Percentiles rank a stretch among this genome's conserved stretches.
These are phyloP conservation scores for Madurella fahalii DNA, from an alignment of 2,329 filamentous ascomycete genomes.

Conservation along the genomic window DNA sequence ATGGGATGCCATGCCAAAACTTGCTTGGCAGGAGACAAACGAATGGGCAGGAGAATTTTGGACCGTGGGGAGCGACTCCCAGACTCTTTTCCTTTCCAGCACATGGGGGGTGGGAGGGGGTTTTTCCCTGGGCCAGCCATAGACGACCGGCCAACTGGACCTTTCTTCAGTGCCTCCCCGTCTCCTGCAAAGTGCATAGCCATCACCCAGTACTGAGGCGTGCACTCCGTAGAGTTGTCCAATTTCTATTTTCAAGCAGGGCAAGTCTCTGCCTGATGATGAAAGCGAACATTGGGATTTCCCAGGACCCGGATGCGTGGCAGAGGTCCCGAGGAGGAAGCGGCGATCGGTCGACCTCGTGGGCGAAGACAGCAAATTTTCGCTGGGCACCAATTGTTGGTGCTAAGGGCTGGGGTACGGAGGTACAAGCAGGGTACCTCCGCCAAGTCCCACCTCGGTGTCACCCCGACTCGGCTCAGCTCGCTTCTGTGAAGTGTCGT, in stretches of 20 bases:
- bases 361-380: constrained; percentile 9
- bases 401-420: background rate
- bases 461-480: constrained; percentile 7
- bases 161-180: too few relatives aligned
- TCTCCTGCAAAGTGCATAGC: too few relatives aligned
- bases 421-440: background rate
- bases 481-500: constrained; percentile 21
- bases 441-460: background rate
- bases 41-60: background rate
- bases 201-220: too few relatives aligned
- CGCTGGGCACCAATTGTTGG: constrained; percentile 7
- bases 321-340: background rate
- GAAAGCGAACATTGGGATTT: too few relatives aligned
- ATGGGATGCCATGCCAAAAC: background rate
- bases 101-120: too few relatives aligned
- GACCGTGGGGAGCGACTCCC: too few relatives aligned
- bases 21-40: constrained; percentile 15
- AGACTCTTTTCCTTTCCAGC: background rate
- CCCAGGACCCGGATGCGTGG: background rate
- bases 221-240: too few relatives aligned
- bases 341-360: background rate
- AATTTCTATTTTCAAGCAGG: too few relatives aligned
- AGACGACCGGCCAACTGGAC: too few relatives aligned
- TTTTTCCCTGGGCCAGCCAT: too few relatives aligned
- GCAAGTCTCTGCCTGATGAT: too few relatives aligned